phyloP scores from a whole-genome alignment of 371 early-diverging fungal species.

The Lichtheimia corymbifera region DNA sequence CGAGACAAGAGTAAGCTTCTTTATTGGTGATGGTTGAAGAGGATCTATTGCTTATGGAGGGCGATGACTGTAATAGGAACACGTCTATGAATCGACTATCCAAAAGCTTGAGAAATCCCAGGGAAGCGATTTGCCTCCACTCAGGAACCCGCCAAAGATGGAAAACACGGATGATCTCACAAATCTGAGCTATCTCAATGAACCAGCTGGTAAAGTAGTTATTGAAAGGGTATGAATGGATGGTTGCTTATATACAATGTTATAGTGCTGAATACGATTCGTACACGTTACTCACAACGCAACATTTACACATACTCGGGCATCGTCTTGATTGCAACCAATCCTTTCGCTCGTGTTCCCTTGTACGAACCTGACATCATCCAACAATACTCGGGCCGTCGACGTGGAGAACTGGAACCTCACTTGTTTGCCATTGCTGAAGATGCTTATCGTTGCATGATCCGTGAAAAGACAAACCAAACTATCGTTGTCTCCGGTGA shows the following conservation, averaged over 20 bases:
- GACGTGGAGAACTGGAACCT: constrained; percentile 94
- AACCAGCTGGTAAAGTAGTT: constrained; percentile 72
- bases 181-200: constrained; percentile 87
- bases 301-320: constrained; percentile 99
- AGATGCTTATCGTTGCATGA: constrained; percentile 95
- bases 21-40: not conserved
- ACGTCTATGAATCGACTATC: constrained; percentile 57
- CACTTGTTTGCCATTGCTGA: constrained; percentile 99
- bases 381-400: constrained; percentile 91
- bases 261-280: constrained; percentile 85
- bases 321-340: constrained; percentile 96
- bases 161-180: constrained; percentile 94
- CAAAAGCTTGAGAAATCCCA: constrained; percentile 66
- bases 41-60: not conserved
- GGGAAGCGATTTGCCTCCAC: constrained; percentile 76
- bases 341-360: constrained; percentile 92
- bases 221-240: not conserved
- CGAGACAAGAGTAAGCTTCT: constrained; percentile 48
- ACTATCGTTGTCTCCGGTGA: constrained; percentile 99
- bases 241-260: not conserved
- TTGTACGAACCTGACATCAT: constrained; percentile 90
- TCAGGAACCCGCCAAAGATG: constrained; percentile 86
- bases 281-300: constrained; percentile 82
- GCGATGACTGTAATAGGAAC: not conserved
- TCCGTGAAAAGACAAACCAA: constrained; percentile 90